Base-by-base conservation (phyloP, 2,329 filamentous ascomycete genomes). In the Fusarium sp. region DNA sequence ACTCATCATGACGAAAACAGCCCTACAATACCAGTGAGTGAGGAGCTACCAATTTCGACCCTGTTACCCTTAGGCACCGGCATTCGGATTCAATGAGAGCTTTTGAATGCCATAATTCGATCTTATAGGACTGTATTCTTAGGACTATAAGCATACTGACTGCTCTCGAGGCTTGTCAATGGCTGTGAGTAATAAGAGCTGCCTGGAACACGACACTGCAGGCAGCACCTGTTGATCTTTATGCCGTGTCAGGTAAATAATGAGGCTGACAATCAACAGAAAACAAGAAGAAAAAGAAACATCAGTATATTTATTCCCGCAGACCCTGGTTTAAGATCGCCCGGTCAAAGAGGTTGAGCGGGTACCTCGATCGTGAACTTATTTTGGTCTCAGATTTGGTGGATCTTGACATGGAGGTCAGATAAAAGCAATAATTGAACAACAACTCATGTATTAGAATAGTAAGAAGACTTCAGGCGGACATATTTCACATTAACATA, bases 281-380 rank as follows among this genome's bases (percentile, higher is more conserved):
- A 47, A 47, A 29, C 18, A n/a, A 24, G 18, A 20, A 52, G 9
- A 34, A 34, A 32, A 24, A 10, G 16, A 27, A 27, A 22, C 4
- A 10, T 15, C 10, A 20, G 24, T 24, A 10, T 52, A 22, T 29
- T 50, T 55, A 50, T 45, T 38, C 34, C 29, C 40, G 22, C 7
- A 27, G 34, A 30, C 11, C 22, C 54, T 9, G 24, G 53, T 29
- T 34, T 29, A 6, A 32, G 43, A 47, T 60, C 42, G 60, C 42
- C 25, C 25, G 44, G 3, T 56, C n/a, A 62, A 8, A 32, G 59
- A 50, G 30, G 8, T 54, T 44, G 27, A 29, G 51, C 51, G 30
- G 66, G 56, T 40, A 62, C 64, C 40, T 56, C 25, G 53, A 24
- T 53, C 29, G 27, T 62, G 24, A 51, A 38, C 12, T 34, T 27